Percentiles rank a stretch among this genome's conserved stretches.
phyloP scores from a whole-genome alignment of 2,329 filamentous ascomycete species.

The Stagonosporopsis vannaccii region DNA sequence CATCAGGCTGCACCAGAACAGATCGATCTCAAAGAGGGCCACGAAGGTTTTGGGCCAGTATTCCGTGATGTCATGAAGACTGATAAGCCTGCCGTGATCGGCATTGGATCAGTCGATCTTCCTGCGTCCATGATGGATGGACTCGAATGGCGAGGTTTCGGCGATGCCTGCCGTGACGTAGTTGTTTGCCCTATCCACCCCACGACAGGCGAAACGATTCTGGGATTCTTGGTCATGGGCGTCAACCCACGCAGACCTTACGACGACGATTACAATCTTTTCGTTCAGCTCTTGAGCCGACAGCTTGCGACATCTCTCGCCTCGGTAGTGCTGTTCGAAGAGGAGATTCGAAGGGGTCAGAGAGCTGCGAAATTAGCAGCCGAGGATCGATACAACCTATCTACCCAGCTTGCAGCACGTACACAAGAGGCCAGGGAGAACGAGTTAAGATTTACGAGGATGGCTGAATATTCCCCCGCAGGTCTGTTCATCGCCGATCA shows the following conservation, averaged over 20 bases:
- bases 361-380: conserved; percentile 77
- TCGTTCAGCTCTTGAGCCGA: conserved; percentile 75
- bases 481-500: conserved; percentile 85
- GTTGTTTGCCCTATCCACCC: conserved; percentile 82
- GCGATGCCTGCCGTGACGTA: conserved; percentile 72
- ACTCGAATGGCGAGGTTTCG: conserved; percentile 74
- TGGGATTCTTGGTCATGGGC: conserved; percentile 81
- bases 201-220: conserved; percentile 74
- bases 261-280: conserved; percentile 80
- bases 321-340: conserved; percentile 82
- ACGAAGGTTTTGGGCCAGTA: conserved; percentile 76
- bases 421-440: conserved; percentile 65
- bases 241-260: conserved; percentile 80
- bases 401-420: conserved; percentile 72
- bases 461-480: conserved; percentile 84
- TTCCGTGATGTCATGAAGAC: conserved; percentile 78
- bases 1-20: conserved; percentile 67
- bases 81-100: conserved; percentile 71
- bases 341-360: conserved; percentile 79
- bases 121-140: conserved; percentile 70
- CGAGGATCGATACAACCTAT: conserved; percentile 77
- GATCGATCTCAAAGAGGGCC: conserved; percentile 73
- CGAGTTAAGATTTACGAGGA: conserved; percentile 81
- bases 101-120: conserved; percentile 70
- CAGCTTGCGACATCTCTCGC: conserved; percentile 82